A percentile compares a stretch with the other conserved stretches of the same genome.
Evolutionary conservation across 2,329 filamentous ascomycete genomes (phyloP).

Genomic region (Periconia sp.): DNA sequence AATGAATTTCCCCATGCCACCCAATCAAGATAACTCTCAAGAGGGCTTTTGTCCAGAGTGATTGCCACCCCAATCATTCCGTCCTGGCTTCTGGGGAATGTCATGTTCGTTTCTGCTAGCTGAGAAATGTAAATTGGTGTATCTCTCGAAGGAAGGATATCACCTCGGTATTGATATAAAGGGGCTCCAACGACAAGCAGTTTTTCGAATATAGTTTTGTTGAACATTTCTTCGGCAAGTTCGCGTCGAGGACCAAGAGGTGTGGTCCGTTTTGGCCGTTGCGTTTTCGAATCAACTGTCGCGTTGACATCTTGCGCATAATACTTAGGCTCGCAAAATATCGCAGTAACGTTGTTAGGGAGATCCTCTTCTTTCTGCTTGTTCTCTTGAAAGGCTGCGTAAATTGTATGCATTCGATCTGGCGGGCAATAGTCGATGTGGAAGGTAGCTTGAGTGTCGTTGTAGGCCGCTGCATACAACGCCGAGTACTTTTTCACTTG

Average conservation of each 20-base stretch:
- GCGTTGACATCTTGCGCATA: constrained; percentile 50
- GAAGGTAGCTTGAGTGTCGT: constrained; percentile 31
- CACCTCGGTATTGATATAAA: background rate
- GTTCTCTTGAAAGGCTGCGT: constrained; percentile 16
- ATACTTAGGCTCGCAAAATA: constrained; percentile 41
- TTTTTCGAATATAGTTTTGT: constrained; percentile 44
- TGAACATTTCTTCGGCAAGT: constrained; percentile 35
- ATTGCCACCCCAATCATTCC: constrained; percentile 46
- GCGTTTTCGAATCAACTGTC: constrained; percentile 30
- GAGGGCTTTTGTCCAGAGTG: constrained; percentile 19
- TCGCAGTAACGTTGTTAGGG: constrained; percentile 15
- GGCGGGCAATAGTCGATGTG: constrained; percentile 40
- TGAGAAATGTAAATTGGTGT: constrained; percentile 15
- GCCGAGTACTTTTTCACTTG: constrained; percentile 27
- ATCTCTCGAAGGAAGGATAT: constrained; percentile 9
- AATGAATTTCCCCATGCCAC: constrained; percentile 37
- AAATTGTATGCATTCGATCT: constrained; percentile 39
- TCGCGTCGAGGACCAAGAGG: constrained; percentile 23
- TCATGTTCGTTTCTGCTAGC: constrained; percentile 12
- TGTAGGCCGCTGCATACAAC: constrained; percentile 50
- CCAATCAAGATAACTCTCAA: constrained; percentile 40
- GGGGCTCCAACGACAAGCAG: constrained; percentile 3
- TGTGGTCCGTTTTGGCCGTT: constrained; percentile 7
- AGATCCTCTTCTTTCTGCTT: constrained; percentile 15
- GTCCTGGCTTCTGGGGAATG: background rate